phyloP scores from a whole-genome alignment of 2,329 filamentous ascomycete genomes.

The Myriosclerotinia curreyana region DNA sequence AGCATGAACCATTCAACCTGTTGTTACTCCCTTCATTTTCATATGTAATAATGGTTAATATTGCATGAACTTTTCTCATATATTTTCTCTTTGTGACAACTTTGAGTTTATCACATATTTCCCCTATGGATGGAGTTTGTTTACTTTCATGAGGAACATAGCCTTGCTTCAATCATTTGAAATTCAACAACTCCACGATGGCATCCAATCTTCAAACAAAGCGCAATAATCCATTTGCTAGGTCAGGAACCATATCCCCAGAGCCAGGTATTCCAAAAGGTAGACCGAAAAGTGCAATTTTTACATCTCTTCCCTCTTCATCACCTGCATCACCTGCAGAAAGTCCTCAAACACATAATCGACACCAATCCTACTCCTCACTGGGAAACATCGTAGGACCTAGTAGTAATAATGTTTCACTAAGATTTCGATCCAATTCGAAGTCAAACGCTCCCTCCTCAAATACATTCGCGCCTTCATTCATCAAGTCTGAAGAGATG shows the following conservation, averaged over 20 bases:
- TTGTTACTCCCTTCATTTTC: background rate
- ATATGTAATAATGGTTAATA: background rate
- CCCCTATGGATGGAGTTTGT: conserved; percentile 21
- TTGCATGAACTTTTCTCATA: background rate
- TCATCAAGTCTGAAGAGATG: conserved; percentile 86
- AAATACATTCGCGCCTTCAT: conserved; percentile 90
- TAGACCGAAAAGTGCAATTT: conserved; percentile 73
- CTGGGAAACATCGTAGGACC: conserved; percentile 43
- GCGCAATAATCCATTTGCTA: conserved; percentile 76
- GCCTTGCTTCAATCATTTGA: conserved; percentile 20
- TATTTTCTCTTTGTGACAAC: background rate
- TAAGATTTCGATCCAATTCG: conserved; percentile 57
- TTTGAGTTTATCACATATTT: background rate
- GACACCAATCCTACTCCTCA: conserved; percentile 58
- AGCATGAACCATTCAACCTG: background rate
- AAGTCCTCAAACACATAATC: conserved; percentile 59
- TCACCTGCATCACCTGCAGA: conserved; percentile 40
- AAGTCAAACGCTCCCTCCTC: conserved; percentile 61
- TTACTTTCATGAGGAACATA: conserved; percentile 15
- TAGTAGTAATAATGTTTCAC: conserved; percentile 28
- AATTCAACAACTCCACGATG: conserved; percentile 42
- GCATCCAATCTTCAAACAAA: conserved; percentile 64
- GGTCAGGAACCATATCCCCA: conserved; percentile 66
- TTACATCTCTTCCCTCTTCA: conserved; percentile 44
- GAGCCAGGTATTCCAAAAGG: conserved; percentile 49